Evolutionary conservation across 176 grass and related monocot genomes (phyloP), one percentile per base, ranked within the genome.

Genomic region (Aegilops tauschii): DNA sequence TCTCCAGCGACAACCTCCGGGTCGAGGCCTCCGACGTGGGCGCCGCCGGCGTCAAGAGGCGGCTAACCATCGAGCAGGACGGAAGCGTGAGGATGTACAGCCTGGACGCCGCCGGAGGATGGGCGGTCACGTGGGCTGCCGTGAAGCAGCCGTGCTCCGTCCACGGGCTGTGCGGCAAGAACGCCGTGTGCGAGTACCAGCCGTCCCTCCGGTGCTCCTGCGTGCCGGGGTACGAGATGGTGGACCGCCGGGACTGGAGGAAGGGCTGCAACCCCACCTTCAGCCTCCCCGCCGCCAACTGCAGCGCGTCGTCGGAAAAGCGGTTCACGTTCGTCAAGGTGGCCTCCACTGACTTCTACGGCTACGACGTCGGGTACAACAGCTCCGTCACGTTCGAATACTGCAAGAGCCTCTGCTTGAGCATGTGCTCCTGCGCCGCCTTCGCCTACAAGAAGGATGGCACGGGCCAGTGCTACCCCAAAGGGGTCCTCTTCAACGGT

Each of bases 11-110:
- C 65, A 31, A 36, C 2, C 83, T 93, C 4, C 20, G 4, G 1
- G 49, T 6, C 36, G 12, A 9, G n/a, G 67, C 91, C 8, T 66
- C 77, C 21, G 91, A 90, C 39, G 21, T 36, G 4, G 91, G 82
- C 20, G 18, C 17, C 54, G 1, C 21, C 2, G 70, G 88, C 5
- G 27, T 83, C 49, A 78, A 73, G 82, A 62, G 93, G 9, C 79
- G 93, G 49, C 16, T 95, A 16, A 92, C 90, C 69, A 23, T 95
- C 64, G 86, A 84, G 13, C 86, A 65, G 35, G 89, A 91, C 34
- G 92, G 92, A 16, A 89, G 80, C 83, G 74, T 91, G 42, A 73
- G 86, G 23, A 83, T 94, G 21, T 89, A 94, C 79, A 91, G 92
- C 62, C 35, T 36, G 35, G 35, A 36, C 6, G 35, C 35, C 35